Conservation (phyloP, 257 asterid genomes). For the Scutellaria barbata region DNA sequence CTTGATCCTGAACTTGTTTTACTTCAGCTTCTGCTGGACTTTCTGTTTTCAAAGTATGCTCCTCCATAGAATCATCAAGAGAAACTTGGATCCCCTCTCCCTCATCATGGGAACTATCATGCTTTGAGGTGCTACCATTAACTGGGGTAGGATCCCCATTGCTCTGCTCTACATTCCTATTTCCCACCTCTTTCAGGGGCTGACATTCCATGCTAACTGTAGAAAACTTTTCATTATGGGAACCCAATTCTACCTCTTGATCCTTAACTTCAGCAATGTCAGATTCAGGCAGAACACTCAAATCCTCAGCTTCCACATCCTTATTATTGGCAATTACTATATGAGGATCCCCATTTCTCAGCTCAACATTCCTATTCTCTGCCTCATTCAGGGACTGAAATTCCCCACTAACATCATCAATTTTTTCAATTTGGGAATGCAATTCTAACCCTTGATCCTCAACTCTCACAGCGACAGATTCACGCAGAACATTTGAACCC, state of each 20-base stretch:
- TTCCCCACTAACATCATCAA: conserved; percentile 8
- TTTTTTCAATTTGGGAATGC: conserved; percentile 23
- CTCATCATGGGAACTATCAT: conserved; percentile 25
- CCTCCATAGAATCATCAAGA: conserved; percentile 26
- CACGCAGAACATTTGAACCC: conserved; percentile 2
- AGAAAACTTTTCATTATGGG: conserved; percentile 29
- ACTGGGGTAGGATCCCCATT: conserved; percentile 21
- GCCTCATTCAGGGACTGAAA: conserved; percentile 1
- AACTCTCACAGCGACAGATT: conserved; percentile 1
- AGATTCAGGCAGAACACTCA: conserved; percentile 2
- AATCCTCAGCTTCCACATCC: conserved; percentile 15
- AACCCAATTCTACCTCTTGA: conserved; percentile 10
- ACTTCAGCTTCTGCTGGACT: conserved; percentile 35
- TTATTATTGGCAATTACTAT: neutral
- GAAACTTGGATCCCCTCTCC: conserved; percentile 31
- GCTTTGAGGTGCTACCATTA: conserved; percentile 14
- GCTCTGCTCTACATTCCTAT: conserved; percentile 24
- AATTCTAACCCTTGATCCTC: conserved; percentile 3
- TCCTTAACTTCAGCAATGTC: conserved; percentile 8
- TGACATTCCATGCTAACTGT: conserved; percentile 17
- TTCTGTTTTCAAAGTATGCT: conserved; percentile 29
- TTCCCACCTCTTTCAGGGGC: conserved; percentile 20
- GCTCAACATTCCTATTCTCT: conserved; percentile 10
- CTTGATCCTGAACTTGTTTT: conserved; percentile 29
- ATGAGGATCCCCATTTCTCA: neutral